Evolutionary conservation across 2,329 filamentous ascomycete genomes (phyloP).

Genomic region (Nothophaeocryptopus gaeumannii): DNA sequence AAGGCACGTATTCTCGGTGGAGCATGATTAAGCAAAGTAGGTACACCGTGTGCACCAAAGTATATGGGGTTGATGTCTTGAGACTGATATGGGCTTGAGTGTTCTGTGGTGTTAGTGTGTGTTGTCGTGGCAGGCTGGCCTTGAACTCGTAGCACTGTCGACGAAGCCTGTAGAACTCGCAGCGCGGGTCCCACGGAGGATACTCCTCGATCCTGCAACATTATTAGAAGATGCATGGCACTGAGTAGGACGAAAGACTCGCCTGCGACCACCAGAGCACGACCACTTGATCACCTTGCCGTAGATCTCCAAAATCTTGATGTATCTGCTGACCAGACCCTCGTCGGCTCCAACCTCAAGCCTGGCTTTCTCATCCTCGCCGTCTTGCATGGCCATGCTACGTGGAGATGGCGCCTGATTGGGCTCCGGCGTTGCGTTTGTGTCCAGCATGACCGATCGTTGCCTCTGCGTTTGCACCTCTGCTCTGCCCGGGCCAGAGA

Average conservation of each 20-base stretch:
- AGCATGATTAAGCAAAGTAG: conserved; percentile 66
- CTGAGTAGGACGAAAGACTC: conserved; percentile 14
- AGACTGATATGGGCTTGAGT: conserved; percentile 65
- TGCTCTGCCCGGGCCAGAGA: conserved; percentile 35
- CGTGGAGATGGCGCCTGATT: conserved; percentile 18
- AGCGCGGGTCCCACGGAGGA: conserved; percentile 59
- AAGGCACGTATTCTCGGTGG: conserved; percentile 66
- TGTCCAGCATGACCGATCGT: conserved; percentile 42
- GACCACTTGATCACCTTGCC: conserved; percentile 57
- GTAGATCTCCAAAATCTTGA: conserved; percentile 55
- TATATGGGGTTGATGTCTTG: conserved; percentile 62
- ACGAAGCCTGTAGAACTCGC: conserved; percentile 55
- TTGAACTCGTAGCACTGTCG: conserved; percentile 55
- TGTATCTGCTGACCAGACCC: conserved; percentile 50
- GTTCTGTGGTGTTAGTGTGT: conserved; percentile 60
- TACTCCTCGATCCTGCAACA: conserved; percentile 45
- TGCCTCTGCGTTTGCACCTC: conserved; percentile 45
- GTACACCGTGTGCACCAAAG: conserved; percentile 64
- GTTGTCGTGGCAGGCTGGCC: conserved; percentile 53
- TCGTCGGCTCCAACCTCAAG: conserved; percentile 54
- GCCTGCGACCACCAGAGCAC: conserved; percentile 57
- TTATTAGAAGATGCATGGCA: not conserved
- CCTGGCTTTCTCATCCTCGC: conserved; percentile 44
- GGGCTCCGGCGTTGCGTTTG: conserved; percentile 21
- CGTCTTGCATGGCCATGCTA: conserved; percentile 18